Conservation (phyloP, 208 protist species). For the Plasmodiophora brassicae region DNA sequence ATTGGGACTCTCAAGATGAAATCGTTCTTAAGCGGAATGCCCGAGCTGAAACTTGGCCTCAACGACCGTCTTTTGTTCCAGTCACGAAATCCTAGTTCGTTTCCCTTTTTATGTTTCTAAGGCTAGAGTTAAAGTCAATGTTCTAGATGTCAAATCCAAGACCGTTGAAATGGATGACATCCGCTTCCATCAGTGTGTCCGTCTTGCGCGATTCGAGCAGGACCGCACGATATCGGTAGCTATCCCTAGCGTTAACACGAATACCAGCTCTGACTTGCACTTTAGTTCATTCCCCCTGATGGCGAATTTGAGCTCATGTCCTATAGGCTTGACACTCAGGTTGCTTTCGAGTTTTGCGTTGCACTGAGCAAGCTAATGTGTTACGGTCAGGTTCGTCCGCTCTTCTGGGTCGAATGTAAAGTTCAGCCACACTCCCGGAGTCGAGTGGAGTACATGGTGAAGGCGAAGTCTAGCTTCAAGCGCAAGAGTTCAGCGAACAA, state of each 20-base stretch:
- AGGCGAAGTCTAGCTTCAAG: constrained; percentile 81
- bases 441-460: constrained; percentile 57
- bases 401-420: constrained; percentile 40
- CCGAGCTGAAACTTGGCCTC: constrained; percentile 79
- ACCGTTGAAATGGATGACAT: constrained; percentile 81
- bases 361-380: background rate
- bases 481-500: constrained; percentile 82
- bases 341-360: no score
- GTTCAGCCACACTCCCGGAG: constrained; percentile 1
- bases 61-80: constrained; percentile 84
- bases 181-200: constrained; percentile 86
- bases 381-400: constrained; percentile 15
- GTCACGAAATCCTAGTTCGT: constrained; percentile 29
- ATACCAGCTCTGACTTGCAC: background rate
- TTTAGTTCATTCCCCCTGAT: constrained; percentile 70
- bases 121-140: background rate
- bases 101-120: background rate
- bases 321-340: constrained; percentile 60
- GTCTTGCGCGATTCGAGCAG: constrained; percentile 77
- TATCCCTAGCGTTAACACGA: background rate
- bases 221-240: constrained; percentile 77
- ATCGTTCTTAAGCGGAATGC: constrained; percentile 79
- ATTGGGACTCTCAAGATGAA: constrained; percentile 76
- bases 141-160: constrained; percentile 35
- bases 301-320: constrained; percentile 91